Evolutionary conservation across 306 rosid genomes (phyloP).

Genomic region (Prosopis cineraria): DNA sequence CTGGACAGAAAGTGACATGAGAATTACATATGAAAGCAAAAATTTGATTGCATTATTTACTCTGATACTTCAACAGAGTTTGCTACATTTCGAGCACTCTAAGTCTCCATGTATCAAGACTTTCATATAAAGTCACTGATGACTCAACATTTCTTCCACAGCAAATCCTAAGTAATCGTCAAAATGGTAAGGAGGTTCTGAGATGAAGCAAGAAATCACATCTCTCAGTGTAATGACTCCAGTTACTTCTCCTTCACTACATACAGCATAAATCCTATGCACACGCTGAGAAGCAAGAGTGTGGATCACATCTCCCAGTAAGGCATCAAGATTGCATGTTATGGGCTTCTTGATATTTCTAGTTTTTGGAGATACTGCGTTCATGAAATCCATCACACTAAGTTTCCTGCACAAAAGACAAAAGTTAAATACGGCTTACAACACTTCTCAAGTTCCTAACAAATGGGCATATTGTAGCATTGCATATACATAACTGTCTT

Average conservation of each 20-base stretch:
- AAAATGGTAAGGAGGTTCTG: constrained; percentile 74
- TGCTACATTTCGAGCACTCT: constrained; percentile 8
- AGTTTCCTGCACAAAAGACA: constrained; percentile 71
- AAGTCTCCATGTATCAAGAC: constrained; percentile 14
- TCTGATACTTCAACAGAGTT: constrained; percentile 25
- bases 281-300: constrained; percentile 73
- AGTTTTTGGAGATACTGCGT: constrained; percentile 44
- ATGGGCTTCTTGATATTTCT: constrained; percentile 56
- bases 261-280: constrained; percentile 75
- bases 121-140: constrained; percentile 34
- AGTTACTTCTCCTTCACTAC: constrained; percentile 52
- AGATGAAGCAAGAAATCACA: constrained; percentile 84
- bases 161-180: constrained; percentile 65
- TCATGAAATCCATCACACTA: constrained; percentile 69
- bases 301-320: constrained; percentile 64
- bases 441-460: not conserved
- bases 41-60: constrained; percentile 26
- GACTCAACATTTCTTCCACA: constrained; percentile 63
- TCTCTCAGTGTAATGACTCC: constrained; percentile 93
- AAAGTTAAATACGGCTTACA: not conserved
- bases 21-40: constrained; percentile 29
- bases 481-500: constrained; percentile 7
- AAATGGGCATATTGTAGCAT: not conserved
- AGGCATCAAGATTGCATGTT: constrained; percentile 69
- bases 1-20: constrained; percentile 48